These are phyloP conservation scores for Agrocybe chaxingu DNA, from an alignment of 768 basidiomycete species.

Conservation along the genomic window DNA sequence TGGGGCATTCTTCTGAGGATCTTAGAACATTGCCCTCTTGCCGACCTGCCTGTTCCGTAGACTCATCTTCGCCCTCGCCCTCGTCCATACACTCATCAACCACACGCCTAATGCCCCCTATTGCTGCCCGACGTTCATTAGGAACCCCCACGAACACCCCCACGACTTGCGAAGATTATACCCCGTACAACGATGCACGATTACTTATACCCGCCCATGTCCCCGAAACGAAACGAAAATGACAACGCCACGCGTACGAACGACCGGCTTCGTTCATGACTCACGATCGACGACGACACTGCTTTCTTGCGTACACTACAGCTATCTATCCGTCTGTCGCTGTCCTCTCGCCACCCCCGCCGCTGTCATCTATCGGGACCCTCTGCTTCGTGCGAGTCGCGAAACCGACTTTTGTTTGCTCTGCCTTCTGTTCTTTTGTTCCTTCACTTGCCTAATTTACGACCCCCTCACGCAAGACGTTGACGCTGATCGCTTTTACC, in stretches of 20 bases:
- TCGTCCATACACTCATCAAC: too few relatives aligned
- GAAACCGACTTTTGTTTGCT: background rate
- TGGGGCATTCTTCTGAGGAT: background rate
- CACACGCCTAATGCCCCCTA: background rate
- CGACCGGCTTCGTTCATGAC: constrained; percentile 18
- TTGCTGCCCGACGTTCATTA: background rate
- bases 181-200: background rate
- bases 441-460: background rate
- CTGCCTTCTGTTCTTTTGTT: background rate
- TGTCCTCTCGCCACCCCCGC: constrained; percentile 3
- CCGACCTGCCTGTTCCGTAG: background rate
- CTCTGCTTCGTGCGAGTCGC: background rate
- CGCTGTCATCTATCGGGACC: constrained; percentile 4
- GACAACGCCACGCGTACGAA: constrained; percentile 6
- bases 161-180: constrained; percentile 11
- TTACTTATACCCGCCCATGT: too few relatives aligned
- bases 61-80: background rate
- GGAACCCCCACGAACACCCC: background rate
- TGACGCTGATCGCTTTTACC: too few relatives aligned
- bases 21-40: too few relatives aligned
- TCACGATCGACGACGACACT: background rate
- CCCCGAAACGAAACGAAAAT: constrained; percentile 1
- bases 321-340: background rate
- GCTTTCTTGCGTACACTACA: background rate
- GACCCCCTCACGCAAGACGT: too few relatives aligned